These are phyloP conservation scores for Dryas octopetala DNA, from an alignment of 306 rosid genomes.

Conservation along the genomic window DNA sequence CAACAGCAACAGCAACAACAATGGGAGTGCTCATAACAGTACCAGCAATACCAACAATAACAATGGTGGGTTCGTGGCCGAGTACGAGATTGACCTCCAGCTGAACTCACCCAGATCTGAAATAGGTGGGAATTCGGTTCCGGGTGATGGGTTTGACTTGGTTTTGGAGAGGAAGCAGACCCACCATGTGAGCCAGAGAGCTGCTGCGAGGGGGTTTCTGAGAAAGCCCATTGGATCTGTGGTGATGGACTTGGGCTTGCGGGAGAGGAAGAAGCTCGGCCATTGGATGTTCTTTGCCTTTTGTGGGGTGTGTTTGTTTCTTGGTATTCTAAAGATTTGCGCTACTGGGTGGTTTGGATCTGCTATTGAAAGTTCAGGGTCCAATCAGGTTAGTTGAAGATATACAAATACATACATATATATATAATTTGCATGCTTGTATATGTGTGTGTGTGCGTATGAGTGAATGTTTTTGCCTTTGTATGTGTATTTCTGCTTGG, in stretches of 20 bases:
- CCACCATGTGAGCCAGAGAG: constrained; percentile 57
- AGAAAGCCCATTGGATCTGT: constrained; percentile 58
- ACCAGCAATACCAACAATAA: constrained; percentile 7
- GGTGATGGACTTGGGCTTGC: constrained; percentile 62
- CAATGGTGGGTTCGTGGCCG: constrained; percentile 14
- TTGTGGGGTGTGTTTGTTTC: constrained; percentile 81
- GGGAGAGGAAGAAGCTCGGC: constrained; percentile 73
- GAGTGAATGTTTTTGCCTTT: background rate
- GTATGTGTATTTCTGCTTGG: background rate
- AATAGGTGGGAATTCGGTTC: constrained; percentile 27
- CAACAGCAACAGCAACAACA: constrained; percentile 6
- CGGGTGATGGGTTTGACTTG: constrained; percentile 51
- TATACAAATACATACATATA: background rate
- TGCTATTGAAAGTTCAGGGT: constrained; percentile 60
- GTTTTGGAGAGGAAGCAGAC: constrained; percentile 49
- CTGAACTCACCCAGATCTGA: constrained; percentile 76
- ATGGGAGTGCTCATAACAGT: background rate
- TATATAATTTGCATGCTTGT: background rate
- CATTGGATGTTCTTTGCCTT: constrained; percentile 86
- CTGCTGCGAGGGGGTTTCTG: constrained; percentile 42
- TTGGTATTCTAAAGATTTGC: constrained; percentile 85
- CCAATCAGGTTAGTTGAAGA: constrained; percentile 47
- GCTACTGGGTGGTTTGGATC: constrained; percentile 98
- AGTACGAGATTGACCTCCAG: constrained; percentile 68
- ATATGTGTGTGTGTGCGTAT: background rate